Base-by-base conservation (phyloP, 495 filamentous ascomycete genomes). In the Xylaria bambusicola region DNA sequence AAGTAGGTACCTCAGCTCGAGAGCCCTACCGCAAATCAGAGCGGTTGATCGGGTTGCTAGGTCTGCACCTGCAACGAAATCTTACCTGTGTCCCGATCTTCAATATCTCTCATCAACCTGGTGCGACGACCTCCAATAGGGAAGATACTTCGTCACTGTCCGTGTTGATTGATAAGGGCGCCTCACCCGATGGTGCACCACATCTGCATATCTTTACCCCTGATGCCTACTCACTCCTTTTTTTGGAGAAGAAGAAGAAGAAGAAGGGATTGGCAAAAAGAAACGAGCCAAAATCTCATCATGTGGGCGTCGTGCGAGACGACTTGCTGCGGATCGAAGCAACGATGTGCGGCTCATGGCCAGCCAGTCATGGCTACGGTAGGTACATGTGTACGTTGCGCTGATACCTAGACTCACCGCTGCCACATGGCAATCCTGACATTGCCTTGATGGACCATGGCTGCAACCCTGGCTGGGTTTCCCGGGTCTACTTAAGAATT, bases 31-130 rank as follows among this genome's bases (percentile, higher is more conserved):
- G 38, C 56, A 58, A 58, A 58, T 58, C 56, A 58, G 56, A 51
- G 24, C 33, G 56, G 51, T 18, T 58, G 49, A 60, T 53, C 57
- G 49, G 18, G 49, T 40, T 26, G 21, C n/a, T 20, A 21, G 41
- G 20, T 41, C 49, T 60, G 49, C 57, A 53, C 42, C 57, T 60
- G 42, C 57, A 53, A 52, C 20, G 49, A 21, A 60, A 60, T 60
- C 57, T 60, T 54, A 50, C 29, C 49, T 52, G 57, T 60, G 49
- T 48, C 20, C 42, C 57, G 38, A 44, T 46, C 27, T 6, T 26
- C 21, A 52, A 41, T 52, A 33, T 53, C 10, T 15, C 12, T 9
- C 12, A 10, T 38, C 15, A 21, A 41, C 33, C 10, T 33, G 9
- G 36, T 44, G 24, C n/a, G 17, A 44, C 52, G 17, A 44, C 8